Base-by-base conservation (phyloP, 169 alveolate species). In the Cryptosporidium canis region DNA sequence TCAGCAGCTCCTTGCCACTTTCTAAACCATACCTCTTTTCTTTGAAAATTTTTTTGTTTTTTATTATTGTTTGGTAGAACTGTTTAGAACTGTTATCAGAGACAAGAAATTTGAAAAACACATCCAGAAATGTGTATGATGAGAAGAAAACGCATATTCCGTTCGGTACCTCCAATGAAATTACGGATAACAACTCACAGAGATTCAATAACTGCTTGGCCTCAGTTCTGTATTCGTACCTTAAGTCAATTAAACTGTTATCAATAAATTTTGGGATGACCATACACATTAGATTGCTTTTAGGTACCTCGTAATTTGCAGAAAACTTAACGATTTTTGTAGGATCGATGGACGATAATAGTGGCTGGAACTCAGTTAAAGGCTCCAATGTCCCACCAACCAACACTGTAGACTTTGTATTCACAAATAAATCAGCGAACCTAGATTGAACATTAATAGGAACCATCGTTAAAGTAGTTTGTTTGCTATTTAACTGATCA, bases 121-220 rank as follows among this genome's bases (percentile, higher is more conserved):
- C 39, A 21, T 91, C 63, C 43, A 93, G 85, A 72, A 84, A 92
- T 0, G 48, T 64, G 48, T 90, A 92, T 1, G 96, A 92, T 45
- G 95, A 91, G 37, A 94, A 83, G 47, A 95, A 95, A 18, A 94
- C 93, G 21, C 94, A 91, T 18, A 93, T 70, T 51, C 97, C 97
- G 33, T 92, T 83, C 14, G 93, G 93, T 35, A 93, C 93, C 12
- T 65, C 41, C 2, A 83, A 29, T 2, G 92, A 85, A 33, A 93
- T 63, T 1, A 85, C 51, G 35, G 63, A 55, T 44, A 93, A 64
- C 44, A 92, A 55, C 27, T 84, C 29, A 44, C 92, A 71, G n/a
- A 90, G 43, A 58, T 92, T 85, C n/a, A 67, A 27, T 21, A 92
- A 43, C 31, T 92, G 90, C 29, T n/a, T 37, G 21, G 67, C 83